Conservation (phyloP, 139 green algal species). For the Ettlia oleoabundans region DNA sequence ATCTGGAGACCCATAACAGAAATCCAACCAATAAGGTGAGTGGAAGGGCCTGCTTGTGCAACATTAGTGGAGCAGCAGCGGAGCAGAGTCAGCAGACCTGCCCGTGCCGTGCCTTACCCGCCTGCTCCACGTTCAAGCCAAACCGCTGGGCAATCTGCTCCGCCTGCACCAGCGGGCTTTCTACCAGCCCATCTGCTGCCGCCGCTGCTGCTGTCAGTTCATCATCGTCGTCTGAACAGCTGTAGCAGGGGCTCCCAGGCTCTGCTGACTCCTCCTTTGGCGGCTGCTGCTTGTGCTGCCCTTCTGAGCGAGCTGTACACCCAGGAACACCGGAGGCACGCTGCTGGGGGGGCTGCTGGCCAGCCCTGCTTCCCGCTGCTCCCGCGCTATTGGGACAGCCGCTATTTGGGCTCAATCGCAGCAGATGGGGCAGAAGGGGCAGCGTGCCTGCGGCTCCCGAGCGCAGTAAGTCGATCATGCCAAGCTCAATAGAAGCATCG, state of each 20-base stretch:
- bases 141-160: conserved; percentile 26
- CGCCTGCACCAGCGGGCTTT: conserved; percentile 8
- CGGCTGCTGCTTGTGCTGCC: background rate
- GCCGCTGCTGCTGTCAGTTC: background rate
- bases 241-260: conserved; percentile 19
- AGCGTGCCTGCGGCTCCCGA: background rate
- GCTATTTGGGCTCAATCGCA: no score
- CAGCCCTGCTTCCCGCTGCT: background rate
- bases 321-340: no score
- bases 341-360: no score
- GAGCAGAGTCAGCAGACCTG: no score
- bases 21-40: no score
- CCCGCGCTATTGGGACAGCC: no score
- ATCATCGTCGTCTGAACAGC: background rate
- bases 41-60: no score
- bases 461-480: conserved; percentile 52
- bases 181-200: conserved; percentile 15
- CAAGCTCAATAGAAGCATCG: conserved; percentile 69
- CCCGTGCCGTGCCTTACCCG: no score
- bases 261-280: background rate
- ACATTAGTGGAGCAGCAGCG: no score
- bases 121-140: conserved; percentile 72
- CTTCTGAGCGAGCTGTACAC: no score
- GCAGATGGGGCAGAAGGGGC: conserved; percentile 48
- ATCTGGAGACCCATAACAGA: no score